Evolutionary conservation across 345 rosid species (phyloP).

Genomic region (Physaria fendleri): DNA sequence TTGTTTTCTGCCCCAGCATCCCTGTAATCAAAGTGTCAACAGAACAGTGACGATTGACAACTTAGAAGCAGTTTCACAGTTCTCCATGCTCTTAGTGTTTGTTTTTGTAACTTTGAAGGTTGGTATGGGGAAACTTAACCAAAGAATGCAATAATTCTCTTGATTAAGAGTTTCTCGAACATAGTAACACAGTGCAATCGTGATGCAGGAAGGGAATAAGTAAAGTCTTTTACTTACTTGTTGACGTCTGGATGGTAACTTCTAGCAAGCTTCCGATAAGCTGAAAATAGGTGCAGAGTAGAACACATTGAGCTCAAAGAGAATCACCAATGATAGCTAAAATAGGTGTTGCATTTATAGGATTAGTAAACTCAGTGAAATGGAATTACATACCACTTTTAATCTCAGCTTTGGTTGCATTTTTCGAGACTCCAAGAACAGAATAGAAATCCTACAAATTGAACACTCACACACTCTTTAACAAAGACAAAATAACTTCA

Average conservation of each 20-base stretch:
- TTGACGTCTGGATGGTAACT: slow-evolving; percentile 95
- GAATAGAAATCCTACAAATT: slow-evolving; percentile 78
- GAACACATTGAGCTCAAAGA: neutral
- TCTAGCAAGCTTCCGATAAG: slow-evolving; percentile 96
- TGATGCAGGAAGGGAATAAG: neutral
- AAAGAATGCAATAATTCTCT: neutral
- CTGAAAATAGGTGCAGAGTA: slow-evolving; percentile 38
- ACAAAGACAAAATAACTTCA: neutral
- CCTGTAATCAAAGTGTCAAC: slow-evolving; percentile 36
- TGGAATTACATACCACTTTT: slow-evolving; percentile 60
- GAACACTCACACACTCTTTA: slow-evolving; percentile 1
- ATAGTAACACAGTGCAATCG: neutral
- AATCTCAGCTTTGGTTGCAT: slow-evolving; percentile 85
- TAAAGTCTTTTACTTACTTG: slow-evolving; percentile 53
- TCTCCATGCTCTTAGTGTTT: neutral
- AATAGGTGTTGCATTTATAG: neutral
- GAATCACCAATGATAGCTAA: neutral
- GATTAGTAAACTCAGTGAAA: neutral
- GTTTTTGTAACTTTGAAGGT: neutral
- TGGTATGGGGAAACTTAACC: neutral
- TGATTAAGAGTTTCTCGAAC: neutral
- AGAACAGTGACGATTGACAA: neutral
- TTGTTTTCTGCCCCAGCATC: slow-evolving; percentile 87
- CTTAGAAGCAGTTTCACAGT: neutral
- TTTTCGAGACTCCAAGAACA: slow-evolving; percentile 86